Conservation (phyloP, 129 eudicot genomes). For the Escallonia herrerae region DNA sequence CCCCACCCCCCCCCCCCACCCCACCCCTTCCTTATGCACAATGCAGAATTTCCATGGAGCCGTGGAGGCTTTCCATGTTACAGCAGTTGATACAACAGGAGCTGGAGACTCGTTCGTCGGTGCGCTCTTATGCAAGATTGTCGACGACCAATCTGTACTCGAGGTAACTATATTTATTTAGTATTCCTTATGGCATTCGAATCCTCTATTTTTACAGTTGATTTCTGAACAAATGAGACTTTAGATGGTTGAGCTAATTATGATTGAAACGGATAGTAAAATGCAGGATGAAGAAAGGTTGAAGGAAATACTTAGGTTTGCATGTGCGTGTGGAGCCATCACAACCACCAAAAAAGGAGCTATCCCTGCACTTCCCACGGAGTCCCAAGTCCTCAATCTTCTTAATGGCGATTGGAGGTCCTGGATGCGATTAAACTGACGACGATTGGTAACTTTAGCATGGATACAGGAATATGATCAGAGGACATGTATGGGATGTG, state of each 20-base stretch:
- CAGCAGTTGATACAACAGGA: constrained; percentile 87
- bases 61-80: constrained; percentile 49
- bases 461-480: too few relatives aligned
- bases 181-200: neutral
- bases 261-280: neutral
- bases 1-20: too few relatives aligned
- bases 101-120: constrained; percentile 97
- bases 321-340: constrained; percentile 94
- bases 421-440: too few relatives aligned
- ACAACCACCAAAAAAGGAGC: constrained; percentile 95
- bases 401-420: too few relatives aligned
- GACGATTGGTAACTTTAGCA: too few relatives aligned
- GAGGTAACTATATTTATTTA: constrained; percentile 25
- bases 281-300: constrained; percentile 59
- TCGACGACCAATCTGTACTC: constrained; percentile 52
- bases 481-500: too few relatives aligned
- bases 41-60: constrained; percentile 64
- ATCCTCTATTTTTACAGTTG: neutral
- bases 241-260: neutral
- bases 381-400: constrained; percentile 38
- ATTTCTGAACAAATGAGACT: neutral
- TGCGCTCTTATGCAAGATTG: constrained; percentile 65
- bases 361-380: constrained; percentile 87
- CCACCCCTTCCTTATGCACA: too few relatives aligned
- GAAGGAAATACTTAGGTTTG: constrained; percentile 48